Percentiles rank a stretch among this genome's conserved stretches.
Conservation (phyloP, 139 green algal species). For the Chlorella sp. region DNA sequence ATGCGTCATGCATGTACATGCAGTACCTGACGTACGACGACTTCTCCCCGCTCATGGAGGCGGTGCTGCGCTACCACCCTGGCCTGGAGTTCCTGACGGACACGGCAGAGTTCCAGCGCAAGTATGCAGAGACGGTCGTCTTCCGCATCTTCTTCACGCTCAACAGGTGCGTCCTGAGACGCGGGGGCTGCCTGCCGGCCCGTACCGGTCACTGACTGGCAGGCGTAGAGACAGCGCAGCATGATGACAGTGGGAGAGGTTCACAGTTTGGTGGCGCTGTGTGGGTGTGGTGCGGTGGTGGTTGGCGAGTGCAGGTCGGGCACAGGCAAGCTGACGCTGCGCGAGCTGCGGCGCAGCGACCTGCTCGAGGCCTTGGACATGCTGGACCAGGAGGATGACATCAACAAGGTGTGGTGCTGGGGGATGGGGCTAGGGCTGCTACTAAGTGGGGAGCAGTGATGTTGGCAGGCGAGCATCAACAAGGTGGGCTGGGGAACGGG, state of each 20-base stretch:
- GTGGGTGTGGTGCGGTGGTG: too few species aligned
- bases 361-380: conserved; percentile 76
- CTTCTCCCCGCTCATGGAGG: conserved; percentile 75
- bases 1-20: too few species aligned
- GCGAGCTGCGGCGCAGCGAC: conserved; percentile 83
- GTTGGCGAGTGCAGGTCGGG: conserved; percentile 35
- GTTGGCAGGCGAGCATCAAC: too few species aligned
- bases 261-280: too few species aligned
- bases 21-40: conserved; percentile 62
- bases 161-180: conserved; percentile 66
- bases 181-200: too few species aligned
- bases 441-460: too few species aligned
- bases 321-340: conserved; percentile 64
- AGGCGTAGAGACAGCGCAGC: too few species aligned
- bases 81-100: conserved; percentile 95
- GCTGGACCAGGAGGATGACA: conserved; percentile 91
- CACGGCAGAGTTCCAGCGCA: conserved; percentile 95
- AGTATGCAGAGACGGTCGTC: conserved; percentile 96
- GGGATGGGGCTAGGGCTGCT: too few species aligned
- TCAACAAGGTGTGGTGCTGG: conserved; percentile 90
- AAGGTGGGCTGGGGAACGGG: too few species aligned
- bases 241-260: too few species aligned
- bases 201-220: too few species aligned
- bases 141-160: conserved; percentile 95
- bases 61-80: conserved; percentile 84